These are phyloP conservation scores for Daucus carota DNA, from an alignment of 129 eudicot species.

Conservation along the genomic window DNA sequence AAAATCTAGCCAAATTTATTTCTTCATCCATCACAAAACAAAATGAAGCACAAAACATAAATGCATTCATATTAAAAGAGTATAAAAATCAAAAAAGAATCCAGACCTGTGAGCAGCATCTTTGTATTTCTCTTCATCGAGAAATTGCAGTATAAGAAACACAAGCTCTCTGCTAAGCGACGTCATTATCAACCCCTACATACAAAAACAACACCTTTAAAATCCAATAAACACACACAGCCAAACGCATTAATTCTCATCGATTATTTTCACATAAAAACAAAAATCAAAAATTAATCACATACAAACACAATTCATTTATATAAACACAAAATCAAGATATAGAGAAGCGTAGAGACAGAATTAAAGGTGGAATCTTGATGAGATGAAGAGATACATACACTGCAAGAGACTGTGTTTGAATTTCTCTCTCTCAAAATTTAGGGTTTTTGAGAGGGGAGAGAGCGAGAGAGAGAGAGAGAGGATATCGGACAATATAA, in stretches of 20 bases:
- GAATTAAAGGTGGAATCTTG: neutral
- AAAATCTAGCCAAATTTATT: neutral
- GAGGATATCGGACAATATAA: neutral
- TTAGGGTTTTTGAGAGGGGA: neutral
- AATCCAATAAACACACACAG: too few species aligned
- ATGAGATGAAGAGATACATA: neutral
- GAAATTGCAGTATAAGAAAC: conserved; percentile 76
- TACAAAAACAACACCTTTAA: neutral
- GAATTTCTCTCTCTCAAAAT: neutral
- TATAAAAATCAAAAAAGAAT: neutral
- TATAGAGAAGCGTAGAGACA: neutral
- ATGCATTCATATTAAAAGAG: neutral
- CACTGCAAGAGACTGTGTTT: neutral
- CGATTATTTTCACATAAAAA: neutral
- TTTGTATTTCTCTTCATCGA: conserved; percentile 86
- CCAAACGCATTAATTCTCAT: neutral
- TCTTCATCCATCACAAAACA: neutral
- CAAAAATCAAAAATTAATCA: neutral
- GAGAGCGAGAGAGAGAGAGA: neutral
- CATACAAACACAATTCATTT: neutral
- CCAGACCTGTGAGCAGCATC: conserved; percentile 66
- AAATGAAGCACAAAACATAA: neutral
- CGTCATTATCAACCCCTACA: conserved; percentile 36
- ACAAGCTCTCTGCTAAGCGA: conserved; percentile 79
- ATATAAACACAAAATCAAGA: neutral